Evolutionary conservation across 2,329 filamentous ascomycete genomes (phyloP).

Genomic region (Curvularia spicifera): DNA sequence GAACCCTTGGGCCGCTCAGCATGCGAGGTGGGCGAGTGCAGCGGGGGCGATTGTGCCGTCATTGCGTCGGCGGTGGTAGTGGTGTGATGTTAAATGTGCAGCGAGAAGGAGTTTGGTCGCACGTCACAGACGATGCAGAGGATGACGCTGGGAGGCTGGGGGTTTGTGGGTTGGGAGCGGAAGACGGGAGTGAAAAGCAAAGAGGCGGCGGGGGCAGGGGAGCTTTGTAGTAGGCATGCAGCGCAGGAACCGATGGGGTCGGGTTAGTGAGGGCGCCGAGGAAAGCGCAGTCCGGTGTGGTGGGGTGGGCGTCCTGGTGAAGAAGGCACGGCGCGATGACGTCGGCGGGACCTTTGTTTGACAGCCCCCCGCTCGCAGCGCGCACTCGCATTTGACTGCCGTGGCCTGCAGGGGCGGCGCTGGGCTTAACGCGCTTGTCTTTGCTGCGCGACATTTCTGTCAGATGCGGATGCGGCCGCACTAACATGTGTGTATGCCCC

Average conservation of each 20-base stretch:
- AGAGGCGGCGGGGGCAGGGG: constrained; percentile 1
- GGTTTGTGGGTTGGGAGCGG: constrained; percentile 8
- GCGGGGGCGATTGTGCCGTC: constrained; percentile 44
- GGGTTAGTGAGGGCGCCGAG: constrained; percentile 13
- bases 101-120: constrained; percentile 10
- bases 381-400: background rate
- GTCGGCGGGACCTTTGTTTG: constrained; percentile 12
- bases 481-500: background rate
- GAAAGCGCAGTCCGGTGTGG: constrained; percentile 10
- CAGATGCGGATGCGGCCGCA: background rate
- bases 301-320: constrained; percentile 16
- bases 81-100: background rate
- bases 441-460: background rate
- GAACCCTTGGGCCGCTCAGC: constrained; percentile 55
- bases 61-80: constrained; percentile 26
- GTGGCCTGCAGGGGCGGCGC: constrained; percentile 11
- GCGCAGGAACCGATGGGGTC: constrained; percentile 4
- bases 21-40: constrained; percentile 46
- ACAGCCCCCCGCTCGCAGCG: constrained; percentile 11
- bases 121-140: constrained; percentile 11
- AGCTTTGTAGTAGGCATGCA: constrained; percentile 2
- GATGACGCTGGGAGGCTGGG: background rate
- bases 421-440: constrained; percentile 11
- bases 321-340: constrained; percentile 10
- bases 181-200: constrained; percentile 6